Conservation (phyloP, 2,329 filamentous ascomycete genomes). For the Diplodia intermedia region DNA sequence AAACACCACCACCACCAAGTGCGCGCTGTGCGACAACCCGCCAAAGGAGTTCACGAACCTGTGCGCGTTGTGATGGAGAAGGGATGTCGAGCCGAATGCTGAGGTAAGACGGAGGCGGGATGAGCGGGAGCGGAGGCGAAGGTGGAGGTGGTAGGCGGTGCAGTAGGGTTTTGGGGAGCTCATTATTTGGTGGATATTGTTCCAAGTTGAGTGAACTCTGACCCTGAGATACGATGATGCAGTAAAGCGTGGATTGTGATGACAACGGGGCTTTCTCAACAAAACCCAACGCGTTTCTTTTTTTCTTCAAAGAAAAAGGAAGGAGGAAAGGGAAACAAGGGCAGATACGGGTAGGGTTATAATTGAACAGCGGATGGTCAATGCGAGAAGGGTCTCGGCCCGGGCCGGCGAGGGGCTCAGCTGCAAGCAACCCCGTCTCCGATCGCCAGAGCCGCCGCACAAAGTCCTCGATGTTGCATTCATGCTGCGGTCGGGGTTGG, state of each 20-base stretch:
- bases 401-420: not conserved
- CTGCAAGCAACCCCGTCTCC: not conserved
- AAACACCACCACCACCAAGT: not conserved
- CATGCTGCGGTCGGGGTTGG: not conserved
- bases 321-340: too few species aligned
- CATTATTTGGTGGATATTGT: too few species aligned
- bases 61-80: not conserved
- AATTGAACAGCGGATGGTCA: too few species aligned
- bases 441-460: not conserved
- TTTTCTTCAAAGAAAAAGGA: too few species aligned
- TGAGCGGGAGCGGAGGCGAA: not conserved
- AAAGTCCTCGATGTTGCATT: not conserved
- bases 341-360: too few species aligned
- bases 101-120: not conserved
- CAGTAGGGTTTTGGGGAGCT: too few species aligned
- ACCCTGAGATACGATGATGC: too few species aligned
- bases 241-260: too few species aligned
- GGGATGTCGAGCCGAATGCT: not conserved
- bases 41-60: not conserved
- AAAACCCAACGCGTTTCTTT: too few species aligned
- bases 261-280: too few species aligned
- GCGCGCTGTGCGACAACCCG: not conserved
- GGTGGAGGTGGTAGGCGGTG: not conserved
- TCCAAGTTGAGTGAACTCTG: too few species aligned
- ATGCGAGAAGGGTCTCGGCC: not conserved